phyloP scores from a whole-genome alignment of 2,329 filamentous ascomycete species.

The Aspergillus japonicus region DNA sequence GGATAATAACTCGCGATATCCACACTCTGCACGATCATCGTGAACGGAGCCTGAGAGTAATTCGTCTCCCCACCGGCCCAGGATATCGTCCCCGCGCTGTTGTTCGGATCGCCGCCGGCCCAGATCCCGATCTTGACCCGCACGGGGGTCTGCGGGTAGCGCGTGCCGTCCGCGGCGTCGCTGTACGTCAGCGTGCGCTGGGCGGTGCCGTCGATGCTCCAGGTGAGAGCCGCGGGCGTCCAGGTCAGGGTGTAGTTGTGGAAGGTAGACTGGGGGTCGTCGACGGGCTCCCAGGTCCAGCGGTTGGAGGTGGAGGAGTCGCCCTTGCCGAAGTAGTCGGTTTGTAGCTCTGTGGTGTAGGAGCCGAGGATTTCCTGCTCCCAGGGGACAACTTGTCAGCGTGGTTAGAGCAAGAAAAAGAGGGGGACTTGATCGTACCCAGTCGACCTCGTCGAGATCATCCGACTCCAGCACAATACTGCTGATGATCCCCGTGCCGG shows the following conservation, averaged over 20 bases:
- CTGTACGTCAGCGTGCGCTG: no score
- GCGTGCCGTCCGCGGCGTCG: no score
- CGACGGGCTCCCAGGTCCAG: neutral
- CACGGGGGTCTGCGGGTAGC: no score
- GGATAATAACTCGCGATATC: no score
- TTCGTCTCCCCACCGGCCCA: no score
- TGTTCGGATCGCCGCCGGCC: no score
- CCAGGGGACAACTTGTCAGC: no score
- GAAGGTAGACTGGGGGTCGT: neutral
- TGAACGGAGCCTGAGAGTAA: no score
- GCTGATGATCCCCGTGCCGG: neutral
- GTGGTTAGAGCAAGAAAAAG: no score
- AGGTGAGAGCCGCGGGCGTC: neutral
- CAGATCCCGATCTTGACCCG: no score
- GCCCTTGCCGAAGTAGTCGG: constrained; percentile 2
- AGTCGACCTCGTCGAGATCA: neutral
- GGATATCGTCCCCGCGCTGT: no score
- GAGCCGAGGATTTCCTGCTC: neutral
- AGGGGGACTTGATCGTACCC: neutral
- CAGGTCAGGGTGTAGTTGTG: neutral
- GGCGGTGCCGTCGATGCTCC: neutral
- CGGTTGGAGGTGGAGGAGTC: neutral
- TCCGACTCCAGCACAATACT: neutral
- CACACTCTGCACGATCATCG: no score
- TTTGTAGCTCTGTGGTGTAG: neutral